Percentiles rank a stretch among this genome's conserved stretches.
Conservation (phyloP, 208 protist genomes). For the Trypanosoma avium region DNA sequence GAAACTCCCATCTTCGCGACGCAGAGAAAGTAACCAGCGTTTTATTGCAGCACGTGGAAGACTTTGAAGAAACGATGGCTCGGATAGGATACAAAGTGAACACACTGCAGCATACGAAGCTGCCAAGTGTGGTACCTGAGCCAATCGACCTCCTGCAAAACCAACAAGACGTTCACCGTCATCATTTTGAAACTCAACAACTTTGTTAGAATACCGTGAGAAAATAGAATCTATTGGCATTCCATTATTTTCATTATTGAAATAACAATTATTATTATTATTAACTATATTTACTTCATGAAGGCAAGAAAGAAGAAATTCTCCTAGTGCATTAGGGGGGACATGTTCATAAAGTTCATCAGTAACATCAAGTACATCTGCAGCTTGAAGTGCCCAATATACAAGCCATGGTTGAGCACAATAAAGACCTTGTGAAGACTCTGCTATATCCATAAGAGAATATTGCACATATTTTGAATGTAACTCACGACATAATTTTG, state of each 20-base stretch:
- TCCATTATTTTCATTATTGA: neutral
- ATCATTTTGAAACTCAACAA: slow-evolving; percentile 1
- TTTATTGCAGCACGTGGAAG: slow-evolving; percentile 81
- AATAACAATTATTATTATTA: neutral
- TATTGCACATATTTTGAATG: slow-evolving; percentile 41
- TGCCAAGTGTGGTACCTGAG: slow-evolving; percentile 80
- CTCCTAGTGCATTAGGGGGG: slow-evolving; percentile 37
- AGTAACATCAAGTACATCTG: slow-evolving; percentile 64
- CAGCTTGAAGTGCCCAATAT: slow-evolving; percentile 81
- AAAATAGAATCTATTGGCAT: neutral
- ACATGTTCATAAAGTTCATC: slow-evolving; percentile 39
- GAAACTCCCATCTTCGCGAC: slow-evolving; percentile 76
- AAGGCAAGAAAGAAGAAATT: slow-evolving; percentile 58
- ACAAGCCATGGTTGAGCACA: slow-evolving; percentile 70
- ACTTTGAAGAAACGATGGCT: slow-evolving; percentile 23
- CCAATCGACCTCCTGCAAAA: slow-evolving; percentile 76
- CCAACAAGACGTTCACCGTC: slow-evolving; percentile 38
- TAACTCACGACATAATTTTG: slow-evolving; percentile 21
- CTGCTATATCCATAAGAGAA: slow-evolving; percentile 25
- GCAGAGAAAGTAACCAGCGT: slow-evolving; percentile 82
- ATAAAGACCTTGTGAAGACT: slow-evolving; percentile 41
- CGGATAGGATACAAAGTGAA: slow-evolving; percentile 68
- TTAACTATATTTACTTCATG: slow-evolving; percentile 19
- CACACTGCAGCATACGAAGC: slow-evolving; percentile 82
- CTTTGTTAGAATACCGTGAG: neutral